Conservation (phyloP, 1,284 basidiomycete genomes). For the Ganoderma sinense region DNA sequence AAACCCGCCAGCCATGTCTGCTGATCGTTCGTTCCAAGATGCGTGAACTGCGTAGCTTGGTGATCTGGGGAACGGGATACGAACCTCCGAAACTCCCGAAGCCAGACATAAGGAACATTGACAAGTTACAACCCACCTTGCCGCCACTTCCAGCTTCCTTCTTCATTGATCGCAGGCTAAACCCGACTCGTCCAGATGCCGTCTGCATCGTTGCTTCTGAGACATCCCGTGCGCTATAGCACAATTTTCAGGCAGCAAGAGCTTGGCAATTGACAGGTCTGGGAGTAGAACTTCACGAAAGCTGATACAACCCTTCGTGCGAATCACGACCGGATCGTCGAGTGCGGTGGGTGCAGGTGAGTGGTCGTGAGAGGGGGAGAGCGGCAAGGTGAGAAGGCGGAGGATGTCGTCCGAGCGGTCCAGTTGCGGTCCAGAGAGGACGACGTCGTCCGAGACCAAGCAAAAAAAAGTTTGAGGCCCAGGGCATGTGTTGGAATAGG, state of each 20-base stretch:
- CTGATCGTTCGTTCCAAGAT: background rate
- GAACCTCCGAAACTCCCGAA: background rate
- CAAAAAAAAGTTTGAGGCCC: background rate
- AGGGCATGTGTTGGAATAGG: background rate
- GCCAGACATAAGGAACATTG: background rate
- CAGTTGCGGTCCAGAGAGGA: slow-evolving; percentile 5
- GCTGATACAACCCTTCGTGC: background rate
- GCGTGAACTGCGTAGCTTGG: background rate
- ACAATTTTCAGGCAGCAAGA: background rate
- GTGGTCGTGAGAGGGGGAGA: slow-evolving; percentile 1
- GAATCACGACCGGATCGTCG: background rate
- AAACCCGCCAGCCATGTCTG: background rate
- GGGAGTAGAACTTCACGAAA: background rate
- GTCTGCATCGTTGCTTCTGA: background rate
- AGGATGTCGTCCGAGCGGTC: slow-evolving; percentile 10
- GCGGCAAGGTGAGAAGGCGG: background rate
- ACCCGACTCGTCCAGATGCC: background rate
- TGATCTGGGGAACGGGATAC: background rate
- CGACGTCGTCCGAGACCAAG: slow-evolving; percentile 6
- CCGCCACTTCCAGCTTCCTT: background rate
- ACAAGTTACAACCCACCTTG: background rate
- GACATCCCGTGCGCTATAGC: background rate
- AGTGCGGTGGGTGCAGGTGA: background rate
- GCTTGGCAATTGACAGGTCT: background rate
- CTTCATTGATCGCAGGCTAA: background rate